Evolutionary conservation across 2,329 filamentous ascomycete species (phyloP), one percentile per base, ranked within the genome.

Genomic region (Achaetomium macrosporum): DNA sequence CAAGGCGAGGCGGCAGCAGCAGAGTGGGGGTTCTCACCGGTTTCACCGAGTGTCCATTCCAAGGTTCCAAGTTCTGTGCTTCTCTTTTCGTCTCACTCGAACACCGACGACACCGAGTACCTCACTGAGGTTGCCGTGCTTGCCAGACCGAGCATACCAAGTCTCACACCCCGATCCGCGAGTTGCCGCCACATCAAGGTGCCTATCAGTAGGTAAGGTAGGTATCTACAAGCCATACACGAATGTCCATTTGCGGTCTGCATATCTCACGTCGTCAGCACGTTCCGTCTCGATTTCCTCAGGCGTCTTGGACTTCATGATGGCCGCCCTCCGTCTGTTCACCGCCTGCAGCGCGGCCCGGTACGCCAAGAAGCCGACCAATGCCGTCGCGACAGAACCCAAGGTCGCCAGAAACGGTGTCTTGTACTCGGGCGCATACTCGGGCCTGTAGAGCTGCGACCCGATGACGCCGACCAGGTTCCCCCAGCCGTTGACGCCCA

Each of bases 401-500:
- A 69, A 50, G 0, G 68, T 70, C 9, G 60, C 61, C 37, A 62
- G 63, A 16, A 71, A 65, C 1, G 69, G 68, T 7, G 57, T 48
- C 20, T 57, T 51, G 56, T 69, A 71, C 17, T 51, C 55, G 1
- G 68, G 68, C 15, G 59, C 64, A 49, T 67, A 69, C 50, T 63
- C 55, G 8, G 62, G 54, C 19, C 62, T 59, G 52, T 64, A 69
- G 8, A 68, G 52, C 50, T 61, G 58, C 19, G 64, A 60, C 10
- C 64, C 65, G 36, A 68, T 56, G 10, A 68, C 62, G 13, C 67
- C 67, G 1, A 66, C 64, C 25, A 68, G 56, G 44, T 68, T 69
- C 3, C 66, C 67, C 63, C 63, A 67, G 9, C 67, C 67, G 50
- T 68, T 69, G 40, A 66, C 62, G 17, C 67, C 67, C 40, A 69